A percentile compares a stretch with the other conserved stretches of the same genome.
These are phyloP conservation scores for Colletotrichum salicis DNA, from an alignment of 2,329 filamentous ascomycete genomes.

Conservation along the genomic window DNA sequence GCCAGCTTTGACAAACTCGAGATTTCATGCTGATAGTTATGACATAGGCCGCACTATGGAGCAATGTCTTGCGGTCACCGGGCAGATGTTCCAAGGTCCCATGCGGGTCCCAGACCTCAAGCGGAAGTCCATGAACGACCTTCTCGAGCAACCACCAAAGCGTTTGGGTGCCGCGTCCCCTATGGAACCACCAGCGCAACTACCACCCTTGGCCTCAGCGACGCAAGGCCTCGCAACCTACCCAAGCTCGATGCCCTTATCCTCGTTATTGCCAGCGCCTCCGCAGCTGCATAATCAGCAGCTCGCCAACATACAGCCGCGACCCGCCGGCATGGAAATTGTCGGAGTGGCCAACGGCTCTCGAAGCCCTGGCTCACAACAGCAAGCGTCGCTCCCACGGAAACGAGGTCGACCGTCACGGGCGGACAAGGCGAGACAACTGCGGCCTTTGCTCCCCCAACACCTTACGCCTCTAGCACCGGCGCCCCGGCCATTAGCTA, in stretches of 20 bases:
- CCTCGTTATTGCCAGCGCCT: conserved; percentile 23
- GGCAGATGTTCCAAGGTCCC: conserved; percentile 50
- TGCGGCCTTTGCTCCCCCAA: conserved; percentile 46
- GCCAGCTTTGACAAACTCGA: not conserved
- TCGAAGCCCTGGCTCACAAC: conserved; percentile 15
- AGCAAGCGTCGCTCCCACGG: conserved; percentile 34
- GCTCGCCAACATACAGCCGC: conserved; percentile 38
- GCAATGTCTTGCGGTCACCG: conserved; percentile 55
- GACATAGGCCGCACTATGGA: conserved; percentile 57
- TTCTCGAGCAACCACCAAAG: conserved; percentile 46
- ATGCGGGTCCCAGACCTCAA: conserved; percentile 45
- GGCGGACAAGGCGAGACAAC: conserved; percentile 52
- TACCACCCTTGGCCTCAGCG: conserved; percentile 21
- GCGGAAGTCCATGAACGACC: conserved; percentile 49
- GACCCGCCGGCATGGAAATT: conserved; percentile 12
- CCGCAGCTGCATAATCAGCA: conserved; percentile 23
- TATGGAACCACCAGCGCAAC: conserved; percentile 26
- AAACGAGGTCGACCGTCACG: conserved; percentile 60
- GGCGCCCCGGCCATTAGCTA: not conserved
- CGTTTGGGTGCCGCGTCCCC: conserved; percentile 40
- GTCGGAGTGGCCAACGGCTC: conserved; percentile 4
- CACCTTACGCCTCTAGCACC: conserved; percentile 45
- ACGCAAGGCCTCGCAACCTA: conserved; percentile 9
- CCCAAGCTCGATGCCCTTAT: conserved; percentile 14
- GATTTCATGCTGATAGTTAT: conserved; percentile 10